Evolutionary conservation across 2,329 filamentous ascomycete genomes (phyloP), one percentile per base, ranked within the genome.

Genomic region (Aspergillus intermedius): DNA sequence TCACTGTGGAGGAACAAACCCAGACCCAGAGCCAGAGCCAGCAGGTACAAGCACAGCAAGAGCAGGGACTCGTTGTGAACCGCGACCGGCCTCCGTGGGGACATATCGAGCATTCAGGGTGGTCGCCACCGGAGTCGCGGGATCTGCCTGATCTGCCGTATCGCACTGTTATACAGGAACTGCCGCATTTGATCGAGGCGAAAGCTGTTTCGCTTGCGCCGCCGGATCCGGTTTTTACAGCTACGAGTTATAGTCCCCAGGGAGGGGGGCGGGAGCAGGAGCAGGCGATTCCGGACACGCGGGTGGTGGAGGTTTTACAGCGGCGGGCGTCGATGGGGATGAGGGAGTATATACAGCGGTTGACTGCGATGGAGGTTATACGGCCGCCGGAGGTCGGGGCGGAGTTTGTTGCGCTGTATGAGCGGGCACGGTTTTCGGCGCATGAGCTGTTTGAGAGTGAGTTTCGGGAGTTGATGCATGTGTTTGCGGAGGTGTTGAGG

Each of bases 171-270:
- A 76, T 96, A 15, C 77, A 80, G 34, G 91, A 97, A 68, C 76
- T 98, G 21, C 88, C 91, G 1, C 86, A 94, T 62, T 77, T 97
- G 23, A 87, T 97, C 54, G 91, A 97, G 72, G 91, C 88, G 8
- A 91, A 91, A 66, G 91, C 90, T 1, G 82, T 96, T n/a, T 90
- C 88, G 0, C 78, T 95, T 34, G 88, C 87, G 0, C 88, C 84
- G 25, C 74, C 76, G 0, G 76, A 78, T 54, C 74, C 77, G 3
- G 66, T 70, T 3, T 59, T 53, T 21, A 34, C 63, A 8, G 54
- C 58, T n/a, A 40, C 75, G 71, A 54, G 72, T 66, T 32, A 59
- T 61, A 15, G 67, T 68, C 3, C 53, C 10, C 34, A 15, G 34
- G 13, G n/a, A 19, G 34, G n/a, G 34, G 34, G 3, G 34, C n/a